Conservation (phyloP, 306 rosid species). For the Cicer judaicum region DNA sequence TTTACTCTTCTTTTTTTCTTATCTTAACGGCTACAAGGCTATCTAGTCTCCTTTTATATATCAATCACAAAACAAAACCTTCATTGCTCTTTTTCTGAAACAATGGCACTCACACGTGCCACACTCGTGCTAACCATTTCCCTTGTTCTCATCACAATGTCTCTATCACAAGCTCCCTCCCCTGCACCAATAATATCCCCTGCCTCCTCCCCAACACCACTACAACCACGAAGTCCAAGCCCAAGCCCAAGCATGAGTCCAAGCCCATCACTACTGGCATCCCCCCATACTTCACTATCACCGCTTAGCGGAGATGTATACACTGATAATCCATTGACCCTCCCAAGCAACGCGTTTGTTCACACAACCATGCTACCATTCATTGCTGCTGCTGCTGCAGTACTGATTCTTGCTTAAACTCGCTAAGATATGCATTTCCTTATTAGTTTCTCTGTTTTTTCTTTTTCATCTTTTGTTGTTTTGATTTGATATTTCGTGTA, state of each 20-base stretch:
- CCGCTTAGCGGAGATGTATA: background rate
- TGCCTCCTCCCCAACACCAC: conserved; percentile 24
- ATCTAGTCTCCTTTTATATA: background rate
- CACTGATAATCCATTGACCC: conserved; percentile 3
- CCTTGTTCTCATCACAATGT: conserved; percentile 50
- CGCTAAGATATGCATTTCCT: conserved; percentile 30
- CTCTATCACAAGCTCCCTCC: conserved; percentile 60
- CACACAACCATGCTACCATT: conserved; percentile 51
- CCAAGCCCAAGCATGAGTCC: background rate
- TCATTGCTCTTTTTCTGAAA: conserved; percentile 39
- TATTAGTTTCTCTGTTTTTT: background rate
- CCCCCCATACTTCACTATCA: conserved; percentile 8
- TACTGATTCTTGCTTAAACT: conserved; percentile 40
- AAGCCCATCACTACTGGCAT: conserved; percentile 10
- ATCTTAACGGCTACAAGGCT: no score
- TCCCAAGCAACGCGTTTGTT: conserved; percentile 36
- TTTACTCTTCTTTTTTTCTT: no score
- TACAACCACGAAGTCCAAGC: conserved; percentile 1
- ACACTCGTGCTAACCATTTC: conserved; percentile 50
- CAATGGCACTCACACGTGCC: conserved; percentile 64
- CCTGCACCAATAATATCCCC: conserved; percentile 48
- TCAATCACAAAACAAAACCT: conserved; percentile 25
- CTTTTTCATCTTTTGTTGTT: background rate
- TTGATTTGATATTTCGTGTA: conserved; percentile 22
- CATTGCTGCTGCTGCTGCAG: conserved; percentile 44